Percentiles rank a stretch among this genome's conserved stretches.
Conservation (phyloP, 2,329 filamentous ascomycete genomes). For the Penicillium crustosum region DNA sequence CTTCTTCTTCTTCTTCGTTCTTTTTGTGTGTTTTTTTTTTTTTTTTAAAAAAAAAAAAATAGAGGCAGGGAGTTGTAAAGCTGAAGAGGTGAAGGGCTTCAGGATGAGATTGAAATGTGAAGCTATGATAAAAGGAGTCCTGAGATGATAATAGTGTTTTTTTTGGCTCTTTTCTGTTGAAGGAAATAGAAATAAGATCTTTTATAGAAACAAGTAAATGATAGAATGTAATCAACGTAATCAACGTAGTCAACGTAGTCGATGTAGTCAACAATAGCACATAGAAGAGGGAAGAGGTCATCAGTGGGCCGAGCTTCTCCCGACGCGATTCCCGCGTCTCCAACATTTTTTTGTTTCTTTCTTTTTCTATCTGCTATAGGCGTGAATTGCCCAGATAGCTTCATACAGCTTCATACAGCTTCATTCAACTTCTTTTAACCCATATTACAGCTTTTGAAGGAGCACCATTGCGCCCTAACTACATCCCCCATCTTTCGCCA, state of each 20-base stretch:
- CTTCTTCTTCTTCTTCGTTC: no score
- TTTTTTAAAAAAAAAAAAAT: no score
- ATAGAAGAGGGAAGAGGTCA: constrained; percentile 1
- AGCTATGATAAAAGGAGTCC: background rate
- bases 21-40: no score
- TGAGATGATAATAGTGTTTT: background rate
- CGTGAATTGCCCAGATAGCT: background rate
- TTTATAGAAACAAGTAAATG: background rate
- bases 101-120: constrained; percentile 2
- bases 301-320: constrained; percentile 26
- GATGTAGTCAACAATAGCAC: accelerated
- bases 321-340: constrained; percentile 30
- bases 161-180: background rate
- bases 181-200: background rate
- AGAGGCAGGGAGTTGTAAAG: background rate
- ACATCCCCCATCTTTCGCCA: background rate
- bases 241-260: no score
- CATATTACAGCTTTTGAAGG: background rate
- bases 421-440: background rate
- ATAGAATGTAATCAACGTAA: background rate
- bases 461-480: background rate
- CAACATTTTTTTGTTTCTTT: constrained; percentile 22
- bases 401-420: background rate
- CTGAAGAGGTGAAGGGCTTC: background rate
- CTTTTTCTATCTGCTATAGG: constrained; percentile 2